phyloP scores from a whole-genome alignment of 352 stramenopile genomes.

The Globisporangium yorkense region DNA sequence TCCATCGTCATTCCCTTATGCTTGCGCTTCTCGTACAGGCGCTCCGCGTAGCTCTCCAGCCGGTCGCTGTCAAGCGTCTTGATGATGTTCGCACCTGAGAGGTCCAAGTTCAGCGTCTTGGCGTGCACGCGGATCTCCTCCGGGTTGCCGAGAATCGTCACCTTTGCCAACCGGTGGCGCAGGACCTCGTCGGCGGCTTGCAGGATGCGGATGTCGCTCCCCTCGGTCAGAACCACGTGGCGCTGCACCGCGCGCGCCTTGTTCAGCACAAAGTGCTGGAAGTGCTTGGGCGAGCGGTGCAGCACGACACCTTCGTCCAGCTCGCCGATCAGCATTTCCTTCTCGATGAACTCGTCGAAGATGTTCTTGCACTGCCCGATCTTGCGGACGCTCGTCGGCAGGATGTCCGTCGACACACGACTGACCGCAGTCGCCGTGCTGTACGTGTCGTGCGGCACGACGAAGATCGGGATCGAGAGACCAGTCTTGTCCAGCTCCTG shows the following conservation, averaged over 20 bases:
- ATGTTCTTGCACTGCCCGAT: slow-evolving; percentile 61
- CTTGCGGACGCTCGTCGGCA: slow-evolving; percentile 64
- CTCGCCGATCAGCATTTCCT: slow-evolving; percentile 59
- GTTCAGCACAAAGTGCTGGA: slow-evolving; percentile 81
- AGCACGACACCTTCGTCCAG: slow-evolving; percentile 54
- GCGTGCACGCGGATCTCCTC: slow-evolving; percentile 59
- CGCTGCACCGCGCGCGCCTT: slow-evolving; percentile 65
- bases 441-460: slow-evolving; percentile 61
- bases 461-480: slow-evolving; percentile 71
- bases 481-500: slow-evolving; percentile 58
- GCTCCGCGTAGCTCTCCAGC: slow-evolving; percentile 49
- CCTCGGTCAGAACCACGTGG: slow-evolving; percentile 83
- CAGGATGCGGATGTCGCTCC: slow-evolving; percentile 74
- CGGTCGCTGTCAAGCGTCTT: slow-evolving; percentile 40
- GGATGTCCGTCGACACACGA: slow-evolving; percentile 56
- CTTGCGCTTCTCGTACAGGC: slow-evolving; percentile 75
- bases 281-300: slow-evolving; percentile 76
- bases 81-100: slow-evolving; percentile 56
- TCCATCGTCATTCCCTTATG: slow-evolving; percentile 74
- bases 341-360: slow-evolving; percentile 62
- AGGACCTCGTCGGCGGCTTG: slow-evolving; percentile 73
- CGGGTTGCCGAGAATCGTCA: slow-evolving; percentile 76
- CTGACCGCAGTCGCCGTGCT: slow-evolving; percentile 46
- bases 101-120: slow-evolving; percentile 61
- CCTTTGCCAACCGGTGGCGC: slow-evolving; percentile 53